Base-by-base conservation (phyloP, 2,329 filamentous ascomycete genomes). In the Fusarium temperatum region DNA sequence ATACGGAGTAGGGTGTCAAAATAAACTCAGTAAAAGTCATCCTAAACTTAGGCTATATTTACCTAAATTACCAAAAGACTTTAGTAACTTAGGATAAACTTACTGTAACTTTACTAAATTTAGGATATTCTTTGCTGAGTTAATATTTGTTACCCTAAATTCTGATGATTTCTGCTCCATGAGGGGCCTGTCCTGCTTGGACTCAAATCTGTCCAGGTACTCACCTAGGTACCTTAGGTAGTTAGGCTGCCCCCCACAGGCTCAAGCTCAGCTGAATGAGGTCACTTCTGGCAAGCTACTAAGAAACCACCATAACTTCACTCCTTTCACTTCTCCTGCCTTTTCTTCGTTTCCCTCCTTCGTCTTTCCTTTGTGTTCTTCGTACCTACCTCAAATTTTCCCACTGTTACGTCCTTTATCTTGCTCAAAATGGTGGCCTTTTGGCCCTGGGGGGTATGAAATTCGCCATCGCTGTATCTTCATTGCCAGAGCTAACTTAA, bases 381-480 rank as follows among this genome's bases (percentile, higher is more conserved):
- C 39, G 30, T 30, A 36, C 41, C 41, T 24, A 32, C 41, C 41
- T 50, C 64, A 30, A 70, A 36, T 48, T 47, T 30, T 44, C 64
- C 44, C 71, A 45, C 68, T 44, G 59, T 48, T 24, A 13, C 14
- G 35, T 18, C 32, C 32, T 3, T 35, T 15, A 18, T n/a, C n/a
- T 53, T 45, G 51, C 54, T 69, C 68, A 83, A 75, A 69, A 96
- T 96, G 94, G 92, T 95, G 78, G 94, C 92, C 60, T 88, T 96
- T 76, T 96, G 94, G 94, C 94, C 94, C 73, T 97, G 93, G 91
- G 91, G 90, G 86, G 93, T 94, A 30, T 30, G 28, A 10, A 83
- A 78, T 86, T 80, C 24, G 24, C 28, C 39, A 15, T 41, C 18
- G 11, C 39, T 36, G 32, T 10, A 22, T 17, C 50, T 11, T 13